Percentiles rank a stretch among this genome's conserved stretches.
Evolutionary conservation across 176 grass and related monocot genomes (phyloP).

Genomic region (Panicum miliaceum): DNA sequence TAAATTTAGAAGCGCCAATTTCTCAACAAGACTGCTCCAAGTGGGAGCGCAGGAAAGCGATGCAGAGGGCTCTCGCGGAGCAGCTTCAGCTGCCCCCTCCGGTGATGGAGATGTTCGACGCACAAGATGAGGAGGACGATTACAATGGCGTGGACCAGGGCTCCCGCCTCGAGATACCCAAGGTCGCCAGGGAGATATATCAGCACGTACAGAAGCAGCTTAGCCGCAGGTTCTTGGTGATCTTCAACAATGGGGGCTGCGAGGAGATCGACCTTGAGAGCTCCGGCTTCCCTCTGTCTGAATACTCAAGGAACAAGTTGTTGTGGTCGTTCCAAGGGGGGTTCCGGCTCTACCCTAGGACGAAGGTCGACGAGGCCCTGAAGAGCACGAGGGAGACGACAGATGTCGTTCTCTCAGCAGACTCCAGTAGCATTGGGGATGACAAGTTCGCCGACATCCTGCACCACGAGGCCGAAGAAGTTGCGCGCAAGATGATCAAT

Average conservation of each 20-base stretch:
- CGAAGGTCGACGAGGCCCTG: neutral
- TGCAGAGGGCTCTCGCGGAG: neutral
- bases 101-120: neutral
- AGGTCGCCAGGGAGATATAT: neutral
- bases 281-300: neutral
- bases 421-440: too few species aligned
- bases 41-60: conserved; percentile 27
- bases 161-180: neutral
- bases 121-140: neutral
- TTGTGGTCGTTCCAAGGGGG: conserved; percentile 24
- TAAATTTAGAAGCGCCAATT: too few species aligned
- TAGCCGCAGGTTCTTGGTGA: neutral
- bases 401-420: conserved; percentile 6
- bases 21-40: too few species aligned
- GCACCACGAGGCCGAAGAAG: neutral
- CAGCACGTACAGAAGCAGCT: neutral
- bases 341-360: conserved; percentile 12
- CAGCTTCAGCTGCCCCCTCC: neutral
- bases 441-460: too few species aligned
- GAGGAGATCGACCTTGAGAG: conserved; percentile 23
- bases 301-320: conserved; percentile 10
- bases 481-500: neutral
- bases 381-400: neutral
- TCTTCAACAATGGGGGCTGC: conserved; percentile 7
- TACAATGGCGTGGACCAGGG: neutral